phyloP scores from a whole-genome alignment of 83 land plant genomes.

The Diphasiastrum complanatum region DNA sequence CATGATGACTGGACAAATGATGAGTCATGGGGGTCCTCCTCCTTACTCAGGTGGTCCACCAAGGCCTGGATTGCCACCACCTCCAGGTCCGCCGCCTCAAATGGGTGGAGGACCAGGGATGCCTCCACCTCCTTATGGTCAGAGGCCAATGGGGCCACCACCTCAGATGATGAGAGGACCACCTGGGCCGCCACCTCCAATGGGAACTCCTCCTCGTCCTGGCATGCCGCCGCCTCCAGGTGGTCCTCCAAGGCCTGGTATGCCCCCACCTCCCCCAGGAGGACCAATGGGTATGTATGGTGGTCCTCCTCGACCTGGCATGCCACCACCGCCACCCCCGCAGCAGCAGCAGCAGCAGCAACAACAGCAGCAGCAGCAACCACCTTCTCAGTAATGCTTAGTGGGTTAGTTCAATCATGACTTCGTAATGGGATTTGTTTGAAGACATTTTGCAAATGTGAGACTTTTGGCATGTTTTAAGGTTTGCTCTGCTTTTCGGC shows the following conservation, averaged over 20 bases:
- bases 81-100: conserved; percentile 23
- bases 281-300: conserved; percentile 23
- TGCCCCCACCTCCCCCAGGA: conserved; percentile 50
- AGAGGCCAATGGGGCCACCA: background rate
- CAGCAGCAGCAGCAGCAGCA: conserved; percentile 30
- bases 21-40: too few species aligned
- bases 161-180: background rate
- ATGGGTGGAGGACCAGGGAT: conserved; percentile 15
- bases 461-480: too few species aligned
- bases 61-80: conserved; percentile 13
- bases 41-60: too few species aligned
- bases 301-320: conserved; percentile 43
- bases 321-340: conserved; percentile 50
- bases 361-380: conserved; percentile 40
- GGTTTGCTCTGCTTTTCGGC: too few species aligned
- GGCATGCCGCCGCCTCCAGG: conserved; percentile 33
- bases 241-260: conserved; percentile 56
- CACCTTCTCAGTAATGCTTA: conserved; percentile 1
- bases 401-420: background rate
- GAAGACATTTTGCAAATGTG: too few species aligned
- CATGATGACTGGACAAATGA: conserved; percentile 32
- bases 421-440: too few species aligned
- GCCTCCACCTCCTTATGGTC: conserved; percentile 12
- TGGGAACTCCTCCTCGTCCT: conserved; percentile 40
- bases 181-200: conserved; percentile 20